These are phyloP conservation scores for Thozetella sp. DNA, from an alignment of 495 filamentous ascomycete genomes.

Conservation along the genomic window DNA sequence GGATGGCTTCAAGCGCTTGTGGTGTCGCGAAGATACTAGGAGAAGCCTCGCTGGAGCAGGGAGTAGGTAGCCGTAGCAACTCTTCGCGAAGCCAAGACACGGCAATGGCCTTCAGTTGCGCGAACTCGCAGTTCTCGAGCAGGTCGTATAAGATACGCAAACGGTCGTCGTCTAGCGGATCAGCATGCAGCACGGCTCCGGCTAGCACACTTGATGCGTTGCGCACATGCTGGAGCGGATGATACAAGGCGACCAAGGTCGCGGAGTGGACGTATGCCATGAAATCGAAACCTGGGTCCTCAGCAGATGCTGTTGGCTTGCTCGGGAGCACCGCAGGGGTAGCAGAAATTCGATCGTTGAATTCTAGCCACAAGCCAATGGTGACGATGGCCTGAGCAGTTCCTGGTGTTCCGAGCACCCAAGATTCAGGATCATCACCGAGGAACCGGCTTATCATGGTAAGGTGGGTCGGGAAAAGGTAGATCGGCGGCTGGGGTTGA, in stretches of 20 bases:
- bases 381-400: constrained; percentile 49
- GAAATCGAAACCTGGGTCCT: constrained; percentile 36
- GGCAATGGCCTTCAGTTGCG: constrained; percentile 77
- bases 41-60: constrained; percentile 18
- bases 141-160: constrained; percentile 79
- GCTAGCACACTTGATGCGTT: constrained; percentile 78
- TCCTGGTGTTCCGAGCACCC: constrained; percentile 33
- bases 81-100: constrained; percentile 89
- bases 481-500: constrained; percentile 41
- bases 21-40: constrained; percentile 62
- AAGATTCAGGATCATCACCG: constrained; percentile 39
- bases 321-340: constrained; percentile 12
- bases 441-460: constrained; percentile 62
- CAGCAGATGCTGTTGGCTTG: constrained; percentile 13
- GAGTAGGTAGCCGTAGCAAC: constrained; percentile 45
- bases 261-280: constrained; percentile 63
- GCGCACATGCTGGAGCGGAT: constrained; percentile 65
- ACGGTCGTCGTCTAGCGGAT: constrained; percentile 70
- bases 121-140: constrained; percentile 77
- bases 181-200: constrained; percentile 69
- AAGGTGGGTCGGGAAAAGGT: constrained; percentile 68
- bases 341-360: constrained; percentile 26
- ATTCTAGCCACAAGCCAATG: constrained; percentile 52
- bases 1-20: constrained; percentile 43
- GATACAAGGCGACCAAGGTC: constrained; percentile 67